Conservation (phyloP, 73 alveolate genomes). For the Effrenium voratum region DNA sequence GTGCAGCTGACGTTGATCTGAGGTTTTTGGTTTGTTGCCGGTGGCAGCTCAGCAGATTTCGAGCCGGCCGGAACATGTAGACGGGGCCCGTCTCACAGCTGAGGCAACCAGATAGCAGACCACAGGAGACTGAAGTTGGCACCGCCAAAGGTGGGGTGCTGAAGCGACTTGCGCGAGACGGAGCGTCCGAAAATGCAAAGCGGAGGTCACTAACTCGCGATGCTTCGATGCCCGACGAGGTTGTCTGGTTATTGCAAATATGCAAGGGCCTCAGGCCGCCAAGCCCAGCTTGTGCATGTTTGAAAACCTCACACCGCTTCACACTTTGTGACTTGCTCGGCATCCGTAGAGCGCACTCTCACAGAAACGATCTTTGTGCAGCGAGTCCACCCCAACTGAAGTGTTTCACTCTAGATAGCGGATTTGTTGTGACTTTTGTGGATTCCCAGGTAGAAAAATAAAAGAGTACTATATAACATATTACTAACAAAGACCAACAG, state of each 20-base stretch:
- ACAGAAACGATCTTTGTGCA: background rate
- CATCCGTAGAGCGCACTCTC: background rate
- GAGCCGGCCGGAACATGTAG: background rate
- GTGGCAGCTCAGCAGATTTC: background rate
- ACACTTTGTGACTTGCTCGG: background rate
- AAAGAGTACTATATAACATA: no score
- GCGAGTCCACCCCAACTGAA: background rate
- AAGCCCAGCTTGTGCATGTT: background rate
- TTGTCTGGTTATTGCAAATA: constrained; percentile 35
- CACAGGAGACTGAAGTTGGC: constrained; percentile 58
- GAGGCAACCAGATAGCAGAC: constrained; percentile 66
- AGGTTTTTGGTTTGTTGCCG: constrained; percentile 88
- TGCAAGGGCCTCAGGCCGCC: background rate
- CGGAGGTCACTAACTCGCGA: constrained; percentile 14
- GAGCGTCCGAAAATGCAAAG: background rate
- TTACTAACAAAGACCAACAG: no score
- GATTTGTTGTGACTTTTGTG: background rate
- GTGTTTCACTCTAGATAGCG: background rate
- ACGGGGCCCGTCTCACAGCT: background rate
- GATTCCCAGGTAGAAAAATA: no score
- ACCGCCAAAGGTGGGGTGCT: constrained; percentile 46
- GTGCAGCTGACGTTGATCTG: no score
- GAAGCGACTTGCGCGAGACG: background rate
- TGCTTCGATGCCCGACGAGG: constrained; percentile 51
- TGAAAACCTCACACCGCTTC: background rate